Conservation (phyloP, 2,329 filamentous ascomycete species). For the Venturia asperata region DNA sequence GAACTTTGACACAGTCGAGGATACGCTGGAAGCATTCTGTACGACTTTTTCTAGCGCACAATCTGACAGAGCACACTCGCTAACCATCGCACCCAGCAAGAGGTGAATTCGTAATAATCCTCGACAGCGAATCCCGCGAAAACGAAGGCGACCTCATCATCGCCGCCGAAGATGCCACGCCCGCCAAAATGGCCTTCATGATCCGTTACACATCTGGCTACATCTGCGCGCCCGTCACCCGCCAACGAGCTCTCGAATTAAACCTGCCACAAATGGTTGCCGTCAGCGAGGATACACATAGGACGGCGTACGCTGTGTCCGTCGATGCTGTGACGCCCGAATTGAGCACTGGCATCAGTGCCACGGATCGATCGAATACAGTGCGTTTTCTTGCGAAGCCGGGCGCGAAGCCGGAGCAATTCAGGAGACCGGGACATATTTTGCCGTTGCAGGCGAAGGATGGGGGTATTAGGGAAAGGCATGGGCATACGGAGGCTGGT, state of each 20-base stretch:
- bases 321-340: constrained; percentile 68
- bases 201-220: constrained; percentile 82
- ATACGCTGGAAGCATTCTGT: constrained; percentile 21
- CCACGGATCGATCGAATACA: constrained; percentile 76
- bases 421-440: constrained; percentile 83
- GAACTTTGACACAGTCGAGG: constrained; percentile 21
- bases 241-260: constrained; percentile 61
- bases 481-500: constrained; percentile 88
- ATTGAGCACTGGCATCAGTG: constrained; percentile 83
- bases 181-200: constrained; percentile 92
- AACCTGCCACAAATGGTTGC: constrained; percentile 83
- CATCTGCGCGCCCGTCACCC: constrained; percentile 78
- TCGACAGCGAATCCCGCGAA: constrained; percentile 86
- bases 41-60: not conserved
- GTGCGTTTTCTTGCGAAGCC: constrained; percentile 71
- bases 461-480: constrained; percentile 72
- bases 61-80: constrained; percentile 10
- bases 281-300: constrained; percentile 71
- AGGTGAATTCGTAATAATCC: constrained; percentile 90
- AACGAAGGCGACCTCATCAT: constrained; percentile 99
- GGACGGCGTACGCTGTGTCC: constrained; percentile 88
- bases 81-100: constrained; percentile 28
- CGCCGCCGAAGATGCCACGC: constrained; percentile 74
- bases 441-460: constrained; percentile 72
- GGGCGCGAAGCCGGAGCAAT: constrained; percentile 48